Conservation (phyloP, 2,329 filamentous ascomycete species). For the Lachnellula subtilissima region DNA sequence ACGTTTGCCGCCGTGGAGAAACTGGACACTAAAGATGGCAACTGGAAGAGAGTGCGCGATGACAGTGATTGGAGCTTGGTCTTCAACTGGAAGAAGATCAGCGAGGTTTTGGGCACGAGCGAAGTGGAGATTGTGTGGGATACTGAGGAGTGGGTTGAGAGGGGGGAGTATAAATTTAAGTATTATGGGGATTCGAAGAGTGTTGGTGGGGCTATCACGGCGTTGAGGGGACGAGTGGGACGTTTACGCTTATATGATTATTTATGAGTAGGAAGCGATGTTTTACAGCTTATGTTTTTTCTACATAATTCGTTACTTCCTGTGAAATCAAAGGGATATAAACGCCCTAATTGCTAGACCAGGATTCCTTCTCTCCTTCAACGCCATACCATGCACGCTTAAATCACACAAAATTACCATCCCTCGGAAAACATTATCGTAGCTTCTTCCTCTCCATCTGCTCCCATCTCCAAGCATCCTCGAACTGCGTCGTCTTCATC, state of each 20-base stretch:
- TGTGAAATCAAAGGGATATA: background rate
- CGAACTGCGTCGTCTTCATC: conserved; percentile 58
- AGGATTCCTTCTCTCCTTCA: background rate
- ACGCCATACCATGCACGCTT: background rate
- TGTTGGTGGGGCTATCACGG: conserved; percentile 53
- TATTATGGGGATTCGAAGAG: conserved; percentile 84
- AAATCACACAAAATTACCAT: background rate
- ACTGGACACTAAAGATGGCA: conserved; percentile 38
- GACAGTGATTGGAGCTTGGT: conserved; percentile 82
- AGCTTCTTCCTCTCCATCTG: conserved; percentile 26
- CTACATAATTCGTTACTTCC: background rate
- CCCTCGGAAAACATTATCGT: background rate
- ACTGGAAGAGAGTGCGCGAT: conserved; percentile 63
- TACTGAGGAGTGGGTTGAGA: conserved; percentile 53
- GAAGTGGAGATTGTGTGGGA: conserved; percentile 80
- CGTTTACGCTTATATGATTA: conserved; percentile 37
- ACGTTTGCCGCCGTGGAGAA: conserved; percentile 76
- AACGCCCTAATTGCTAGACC: background rate
- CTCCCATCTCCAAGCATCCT: conserved; percentile 55
- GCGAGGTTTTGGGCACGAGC: conserved; percentile 65
- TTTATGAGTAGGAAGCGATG: background rate
- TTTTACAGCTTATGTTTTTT: background rate
- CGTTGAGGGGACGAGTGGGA: conserved; percentile 65
- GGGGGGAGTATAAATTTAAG: conserved; percentile 69
- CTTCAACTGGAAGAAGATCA: conserved; percentile 73